Base-by-base conservation (phyloP, 176 grass and related monocot species). In the Phyllostachys edulis region DNA sequence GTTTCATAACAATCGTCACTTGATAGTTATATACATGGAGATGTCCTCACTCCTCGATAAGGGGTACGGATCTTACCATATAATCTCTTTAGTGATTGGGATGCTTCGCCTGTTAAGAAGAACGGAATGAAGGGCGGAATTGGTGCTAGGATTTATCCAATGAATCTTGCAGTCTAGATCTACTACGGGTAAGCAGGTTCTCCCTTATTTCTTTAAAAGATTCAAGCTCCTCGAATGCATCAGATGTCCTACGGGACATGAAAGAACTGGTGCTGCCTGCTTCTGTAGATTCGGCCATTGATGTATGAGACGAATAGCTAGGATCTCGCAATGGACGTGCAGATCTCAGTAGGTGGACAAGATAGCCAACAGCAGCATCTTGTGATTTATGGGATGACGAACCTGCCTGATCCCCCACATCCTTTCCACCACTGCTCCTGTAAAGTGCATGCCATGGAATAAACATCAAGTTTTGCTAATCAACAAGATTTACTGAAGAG, bases 381-480 rank as follows among this genome's bases (percentile, higher is more conserved):
- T 91, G 97, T 47, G 93, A 99, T 89, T 94, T 99, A 78, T 94
- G 89, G 38, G 91, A 91, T 9, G 91, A 90, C 1, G 85, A 88
- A 21, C 86, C 69, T 39, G 78, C 52, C 85, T 84, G 68, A 75
- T 91, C 78, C 76, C 85, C 82, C 5, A 41, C 50, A 64, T 96
- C 91, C 85, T 85, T 98, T 38, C 87, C 93, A 61, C 92, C 87
- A 71, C 86, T 87, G 72, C 96, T 95, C 83, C 96, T 95, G 87
- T 74, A 81, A 84, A 87, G 62, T 70, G 24, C 18, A 87, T 69
- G 60, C 8, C 74, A 64, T 75, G 50, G 49, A 68, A 85, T 62
- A 77, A 45, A 76, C 3, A 66, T 84, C 50, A 42, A 11, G 1
- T 42, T 65, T 52, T 51, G 80, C 9, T 32, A 20, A 65, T 79